phyloP scores from a whole-genome alignment of 768 basidiomycete genomes.

The Phaeolepiota aurea region DNA sequence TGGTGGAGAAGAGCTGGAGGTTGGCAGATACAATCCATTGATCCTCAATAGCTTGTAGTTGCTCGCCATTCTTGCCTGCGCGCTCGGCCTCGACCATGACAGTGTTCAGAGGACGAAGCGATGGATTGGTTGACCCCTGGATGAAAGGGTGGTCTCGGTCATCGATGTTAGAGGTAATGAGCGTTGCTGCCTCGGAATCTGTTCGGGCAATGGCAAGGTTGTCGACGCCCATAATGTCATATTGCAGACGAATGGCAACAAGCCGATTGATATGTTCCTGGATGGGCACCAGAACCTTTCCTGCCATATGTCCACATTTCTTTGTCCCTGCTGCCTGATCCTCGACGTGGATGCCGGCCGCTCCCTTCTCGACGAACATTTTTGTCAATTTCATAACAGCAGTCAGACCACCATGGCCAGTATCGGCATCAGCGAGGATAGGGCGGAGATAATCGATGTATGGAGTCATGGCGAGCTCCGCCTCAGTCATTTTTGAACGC shows the following conservation, averaged over 20 bases:
- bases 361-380: conserved; percentile 97
- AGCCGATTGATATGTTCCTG: conserved; percentile 97
- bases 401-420: conserved; percentile 96
- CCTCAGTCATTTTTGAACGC: conserved; percentile 61
- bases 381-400: conserved; percentile 98
- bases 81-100: conserved; percentile 82
- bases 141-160: conserved; percentile 97
- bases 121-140: conserved; percentile 79
- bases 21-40: conserved; percentile 75
- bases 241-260: conserved; percentile 94
- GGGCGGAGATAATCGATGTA: conserved; percentile 88
- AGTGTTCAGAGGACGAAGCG: conserved; percentile 58
- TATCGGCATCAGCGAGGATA: conserved; percentile 94
- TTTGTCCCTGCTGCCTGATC: conserved; percentile 98
- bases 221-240: conserved; percentile 96
- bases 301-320: conserved; percentile 93
- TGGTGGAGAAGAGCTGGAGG: conserved; percentile 69
- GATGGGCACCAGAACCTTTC: conserved; percentile 95
- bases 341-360: conserved; percentile 96
- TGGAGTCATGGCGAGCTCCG: conserved; percentile 63
- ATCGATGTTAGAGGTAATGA: conserved; percentile 95
- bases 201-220: conserved; percentile 92
- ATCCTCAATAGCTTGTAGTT: conserved; percentile 85
- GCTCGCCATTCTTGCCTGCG: conserved; percentile 70
- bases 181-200: conserved; percentile 95